A percentile compares a stretch with the other conserved stretches of the same genome.
Conservation (phyloP, 2,329 filamentous ascomycete genomes). For the Calonectria montana region DNA sequence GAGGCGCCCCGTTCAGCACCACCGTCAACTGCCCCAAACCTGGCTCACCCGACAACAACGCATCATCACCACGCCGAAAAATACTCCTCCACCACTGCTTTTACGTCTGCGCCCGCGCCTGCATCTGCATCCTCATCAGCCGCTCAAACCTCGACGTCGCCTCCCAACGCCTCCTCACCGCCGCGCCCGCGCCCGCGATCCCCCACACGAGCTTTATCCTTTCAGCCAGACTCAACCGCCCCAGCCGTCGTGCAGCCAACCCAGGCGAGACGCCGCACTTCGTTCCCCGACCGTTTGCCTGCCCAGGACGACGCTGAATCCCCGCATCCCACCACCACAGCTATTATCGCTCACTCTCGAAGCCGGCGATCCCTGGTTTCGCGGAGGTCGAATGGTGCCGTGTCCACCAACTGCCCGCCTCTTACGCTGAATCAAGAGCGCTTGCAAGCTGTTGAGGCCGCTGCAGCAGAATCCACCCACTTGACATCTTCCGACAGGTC, state of each 20-base stretch:
- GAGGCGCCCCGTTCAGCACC: conserved; percentile 28
- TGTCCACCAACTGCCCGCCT: conserved; percentile 46
- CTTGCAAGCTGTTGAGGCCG: conserved; percentile 46
- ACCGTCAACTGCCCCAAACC: conserved; percentile 30
- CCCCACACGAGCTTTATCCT: conserved; percentile 49
- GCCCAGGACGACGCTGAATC: conserved; percentile 34
- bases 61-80: conserved; percentile 43
- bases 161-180: conserved; percentile 28
- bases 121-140: conserved; percentile 20
- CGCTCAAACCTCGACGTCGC: conserved; percentile 24
- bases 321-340: conserved; percentile 38
- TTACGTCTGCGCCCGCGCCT: conserved; percentile 24
- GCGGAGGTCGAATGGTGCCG: conserved; percentile 50
- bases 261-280: conserved; percentile 40
- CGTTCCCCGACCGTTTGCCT: conserved; percentile 38
- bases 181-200: conserved; percentile 37
- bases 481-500: conserved; percentile 33
- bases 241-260: conserved; percentile 36
- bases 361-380: conserved; percentile 54
- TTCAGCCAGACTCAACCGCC: conserved; percentile 45
- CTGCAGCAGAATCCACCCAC: conserved; percentile 34
- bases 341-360: conserved; percentile 45
- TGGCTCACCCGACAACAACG: conserved; percentile 41
- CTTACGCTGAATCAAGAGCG: conserved; percentile 48
- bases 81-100: conserved; percentile 34